Evolutionary conservation across 345 rosid species (phyloP).

Genomic region (Cardamine chenopodiifolia): DNA sequence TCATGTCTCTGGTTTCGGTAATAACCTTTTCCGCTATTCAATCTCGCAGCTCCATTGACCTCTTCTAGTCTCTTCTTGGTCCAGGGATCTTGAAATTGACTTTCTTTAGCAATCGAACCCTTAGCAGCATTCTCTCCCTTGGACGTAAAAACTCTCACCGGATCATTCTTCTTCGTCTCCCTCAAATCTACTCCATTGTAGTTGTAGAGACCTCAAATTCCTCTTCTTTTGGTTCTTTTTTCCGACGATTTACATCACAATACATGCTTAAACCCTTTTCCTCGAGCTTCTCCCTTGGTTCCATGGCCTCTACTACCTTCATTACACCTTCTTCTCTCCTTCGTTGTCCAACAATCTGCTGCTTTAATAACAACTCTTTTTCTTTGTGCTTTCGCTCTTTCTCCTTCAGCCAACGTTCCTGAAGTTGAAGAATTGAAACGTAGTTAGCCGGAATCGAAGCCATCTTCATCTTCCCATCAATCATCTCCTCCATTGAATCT

Average conservation of each 20-base stretch:
- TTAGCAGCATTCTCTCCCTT: no score
- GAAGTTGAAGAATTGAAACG: slow-evolving; percentile 30
- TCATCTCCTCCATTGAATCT: slow-evolving; percentile 25
- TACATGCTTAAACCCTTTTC: no score
- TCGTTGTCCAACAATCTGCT: slow-evolving; percentile 1
- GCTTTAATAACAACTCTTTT: background rate
- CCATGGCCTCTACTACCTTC: background rate
- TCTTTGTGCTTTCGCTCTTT: slow-evolving; percentile 20
- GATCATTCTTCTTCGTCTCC: slow-evolving; percentile 1
- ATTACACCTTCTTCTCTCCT: slow-evolving; percentile 5
- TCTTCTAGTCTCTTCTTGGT: slow-evolving; percentile 7
- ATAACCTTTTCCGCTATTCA: background rate
- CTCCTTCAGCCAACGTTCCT: background rate
- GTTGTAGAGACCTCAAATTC: background rate
- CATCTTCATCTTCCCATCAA: slow-evolving; percentile 14
- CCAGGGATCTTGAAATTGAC: background rate
- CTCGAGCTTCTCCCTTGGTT: slow-evolving; percentile 9
- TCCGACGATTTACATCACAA: no score
- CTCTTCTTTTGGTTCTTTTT: no score
- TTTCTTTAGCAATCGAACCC: background rate
- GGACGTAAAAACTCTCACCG: no score
- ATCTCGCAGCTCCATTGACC: background rate
- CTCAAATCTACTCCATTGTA: slow-evolving; percentile 2
- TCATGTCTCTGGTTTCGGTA: slow-evolving; percentile 5
- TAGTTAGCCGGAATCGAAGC: slow-evolving; percentile 31